A percentile compares a stretch with the other conserved stretches of the same genome.
Conservation (phyloP, 148 eudicot species). For the Vaccinium vitisidaea region DNA sequence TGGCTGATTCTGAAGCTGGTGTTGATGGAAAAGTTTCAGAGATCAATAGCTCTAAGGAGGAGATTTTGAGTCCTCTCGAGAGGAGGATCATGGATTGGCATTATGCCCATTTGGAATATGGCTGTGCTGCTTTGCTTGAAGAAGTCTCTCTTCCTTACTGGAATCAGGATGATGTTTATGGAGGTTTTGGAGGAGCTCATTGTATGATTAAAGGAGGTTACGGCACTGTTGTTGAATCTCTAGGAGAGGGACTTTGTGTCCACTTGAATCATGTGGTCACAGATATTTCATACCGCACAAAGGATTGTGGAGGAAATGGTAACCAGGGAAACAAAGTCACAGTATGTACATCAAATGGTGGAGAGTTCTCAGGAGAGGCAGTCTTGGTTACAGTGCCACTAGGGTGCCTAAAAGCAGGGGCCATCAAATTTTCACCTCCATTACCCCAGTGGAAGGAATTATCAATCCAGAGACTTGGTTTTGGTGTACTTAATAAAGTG, state of each 20-base stretch:
- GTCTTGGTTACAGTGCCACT: conserved; percentile 89
- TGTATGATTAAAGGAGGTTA: conserved; percentile 99
- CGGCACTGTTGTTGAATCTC: conserved; percentile 82
- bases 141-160: conserved; percentile 97
- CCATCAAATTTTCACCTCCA: conserved; percentile 79
- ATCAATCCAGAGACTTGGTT: conserved; percentile 91
- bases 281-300: conserved; percentile 44
- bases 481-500: conserved; percentile 95
- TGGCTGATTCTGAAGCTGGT: conserved; percentile 22
- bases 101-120: conserved; percentile 97
- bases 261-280: conserved; percentile 81
- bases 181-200: conserved; percentile 99
- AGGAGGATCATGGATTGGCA: conserved; percentile 99
- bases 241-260: conserved; percentile 69
- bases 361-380: conserved; percentile 74
- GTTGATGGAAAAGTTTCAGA: conserved; percentile 27
- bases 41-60: conserved; percentile 29
- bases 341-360: conserved; percentile 70
- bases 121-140: conserved; percentile 90
- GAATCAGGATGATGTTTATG: conserved; percentile 99
- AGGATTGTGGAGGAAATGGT: conserved; percentile 31
- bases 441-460: conserved; percentile 85
- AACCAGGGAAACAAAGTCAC: conserved; percentile 46
- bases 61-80: conserved; percentile 80
- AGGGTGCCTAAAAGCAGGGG: conserved; percentile 84